A percentile compares a stretch with the other conserved stretches of the same genome.
phyloP scores from a whole-genome alignment of 164 flowering plant species.

The Tetrastigma voinierianum region DNA sequence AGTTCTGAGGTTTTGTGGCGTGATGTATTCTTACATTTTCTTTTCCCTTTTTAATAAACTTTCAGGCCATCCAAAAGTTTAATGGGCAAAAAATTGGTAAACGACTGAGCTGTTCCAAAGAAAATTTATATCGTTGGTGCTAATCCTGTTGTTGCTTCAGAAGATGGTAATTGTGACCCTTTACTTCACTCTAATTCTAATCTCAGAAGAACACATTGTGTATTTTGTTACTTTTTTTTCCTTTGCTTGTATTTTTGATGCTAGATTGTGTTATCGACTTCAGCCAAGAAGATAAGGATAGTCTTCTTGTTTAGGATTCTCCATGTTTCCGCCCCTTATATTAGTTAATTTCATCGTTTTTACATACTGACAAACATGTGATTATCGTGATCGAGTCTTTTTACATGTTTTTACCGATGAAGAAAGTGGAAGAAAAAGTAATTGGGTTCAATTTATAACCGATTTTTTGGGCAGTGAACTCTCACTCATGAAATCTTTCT shows the following conservation, averaged over 20 bases:
- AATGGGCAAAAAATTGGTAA: conserved; percentile 73
- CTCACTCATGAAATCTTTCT: no score
- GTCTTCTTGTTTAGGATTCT: no score
- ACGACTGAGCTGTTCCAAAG: conserved; percentile 96
- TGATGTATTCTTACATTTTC: background rate
- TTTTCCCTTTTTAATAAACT: background rate
- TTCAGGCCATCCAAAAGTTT: conserved; percentile 78
- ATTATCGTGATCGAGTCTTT: no score
- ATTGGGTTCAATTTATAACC: no score
- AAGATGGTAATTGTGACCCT: conserved; percentile 49
- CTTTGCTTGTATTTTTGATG: background rate
- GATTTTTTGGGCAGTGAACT: no score
- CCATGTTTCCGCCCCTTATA: no score
- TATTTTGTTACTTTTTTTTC: background rate
- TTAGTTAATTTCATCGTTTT: no score
- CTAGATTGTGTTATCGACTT: background rate
- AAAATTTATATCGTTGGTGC: conserved; percentile 56
- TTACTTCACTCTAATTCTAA: background rate
- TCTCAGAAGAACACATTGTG: background rate
- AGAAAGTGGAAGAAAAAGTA: no score
- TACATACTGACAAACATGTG: no score
- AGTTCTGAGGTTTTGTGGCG: background rate
- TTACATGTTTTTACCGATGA: no score
- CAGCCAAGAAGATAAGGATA: no score
- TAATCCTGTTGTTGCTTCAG: conserved; percentile 22